Conservation (phyloP, 345 rosid genomes). For the Salix purpurea region DNA sequence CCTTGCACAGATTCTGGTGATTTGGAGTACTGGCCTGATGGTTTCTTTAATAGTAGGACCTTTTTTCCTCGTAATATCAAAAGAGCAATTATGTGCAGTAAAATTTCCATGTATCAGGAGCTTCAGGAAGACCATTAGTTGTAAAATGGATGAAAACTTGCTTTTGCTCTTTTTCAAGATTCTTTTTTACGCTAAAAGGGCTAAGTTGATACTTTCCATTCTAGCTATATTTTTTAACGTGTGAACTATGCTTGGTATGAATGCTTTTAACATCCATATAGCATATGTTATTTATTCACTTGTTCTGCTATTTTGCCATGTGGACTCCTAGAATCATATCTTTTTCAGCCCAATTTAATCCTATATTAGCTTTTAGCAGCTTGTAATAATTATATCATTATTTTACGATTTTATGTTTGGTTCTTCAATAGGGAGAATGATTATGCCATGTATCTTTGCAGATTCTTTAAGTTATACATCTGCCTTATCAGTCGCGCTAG, state of each 20-base stretch:
- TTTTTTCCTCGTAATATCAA: background rate
- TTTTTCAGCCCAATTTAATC: background rate
- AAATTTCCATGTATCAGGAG: background rate
- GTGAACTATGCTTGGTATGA: background rate
- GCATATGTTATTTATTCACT: background rate
- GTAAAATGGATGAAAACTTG: background rate
- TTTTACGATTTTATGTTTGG: background rate
- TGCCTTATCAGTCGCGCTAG: slow-evolving; percentile 75
- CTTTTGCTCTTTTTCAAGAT: background rate
- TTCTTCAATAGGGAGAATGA: slow-evolving; percentile 9
- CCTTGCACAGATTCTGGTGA: background rate
- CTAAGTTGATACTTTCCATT: background rate
- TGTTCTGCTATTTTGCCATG: background rate
- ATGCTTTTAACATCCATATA: background rate
- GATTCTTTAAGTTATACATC: slow-evolving; percentile 91
- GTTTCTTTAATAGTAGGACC: background rate
- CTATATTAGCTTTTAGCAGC: background rate
- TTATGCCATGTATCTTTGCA: slow-evolving; percentile 36
- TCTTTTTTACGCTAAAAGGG: background rate
- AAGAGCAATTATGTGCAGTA: background rate
- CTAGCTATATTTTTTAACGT: background rate
- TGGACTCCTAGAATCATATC: background rate
- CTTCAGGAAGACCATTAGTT: background rate
- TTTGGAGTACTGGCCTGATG: background rate
- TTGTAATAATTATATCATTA: background rate